Conservation (phyloP, 352 stramenopile genomes). For the Paralagenidium karlingii region DNA sequence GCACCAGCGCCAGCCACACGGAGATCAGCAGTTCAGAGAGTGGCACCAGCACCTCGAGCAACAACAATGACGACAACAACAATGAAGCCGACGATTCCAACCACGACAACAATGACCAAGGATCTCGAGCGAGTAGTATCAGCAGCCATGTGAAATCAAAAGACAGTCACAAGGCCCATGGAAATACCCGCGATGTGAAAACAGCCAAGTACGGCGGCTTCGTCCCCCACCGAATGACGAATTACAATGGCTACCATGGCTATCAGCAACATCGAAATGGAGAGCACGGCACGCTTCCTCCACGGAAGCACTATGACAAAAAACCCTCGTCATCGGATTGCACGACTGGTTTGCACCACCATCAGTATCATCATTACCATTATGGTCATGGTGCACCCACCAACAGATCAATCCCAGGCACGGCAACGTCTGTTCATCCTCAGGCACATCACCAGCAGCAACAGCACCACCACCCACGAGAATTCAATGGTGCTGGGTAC, state of each 20-base stretch:
- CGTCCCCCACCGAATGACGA: no score
- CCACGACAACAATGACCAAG: not conserved
- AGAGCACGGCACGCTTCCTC: no score
- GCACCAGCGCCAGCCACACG: slow-evolving; percentile 25
- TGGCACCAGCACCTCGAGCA: slow-evolving; percentile 1
- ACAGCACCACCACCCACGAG: slow-evolving; percentile 5
- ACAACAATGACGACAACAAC: not conserved
- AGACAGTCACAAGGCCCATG: no score
- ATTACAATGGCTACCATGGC: no score
- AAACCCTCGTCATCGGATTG: no score
- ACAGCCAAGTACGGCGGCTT: no score
- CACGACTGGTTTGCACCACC: not conserved
- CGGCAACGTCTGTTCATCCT: slow-evolving; percentile 6
- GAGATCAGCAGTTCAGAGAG: not conserved
- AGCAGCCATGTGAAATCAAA: no score
- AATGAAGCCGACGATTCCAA: not conserved
- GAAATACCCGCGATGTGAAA: no score
- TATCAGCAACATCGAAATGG: no score
- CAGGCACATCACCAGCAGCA: slow-evolving; percentile 4
- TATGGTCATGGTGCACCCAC: slow-evolving; percentile 13
- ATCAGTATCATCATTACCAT: slow-evolving; percentile 1
- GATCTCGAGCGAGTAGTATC: no score
- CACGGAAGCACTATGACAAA: no score
- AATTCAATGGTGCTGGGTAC: slow-evolving; percentile 1
- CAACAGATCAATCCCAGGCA: not conserved